Base-by-base conservation (phyloP, 805 yeast species). In the Candida peoriensis region DNA sequence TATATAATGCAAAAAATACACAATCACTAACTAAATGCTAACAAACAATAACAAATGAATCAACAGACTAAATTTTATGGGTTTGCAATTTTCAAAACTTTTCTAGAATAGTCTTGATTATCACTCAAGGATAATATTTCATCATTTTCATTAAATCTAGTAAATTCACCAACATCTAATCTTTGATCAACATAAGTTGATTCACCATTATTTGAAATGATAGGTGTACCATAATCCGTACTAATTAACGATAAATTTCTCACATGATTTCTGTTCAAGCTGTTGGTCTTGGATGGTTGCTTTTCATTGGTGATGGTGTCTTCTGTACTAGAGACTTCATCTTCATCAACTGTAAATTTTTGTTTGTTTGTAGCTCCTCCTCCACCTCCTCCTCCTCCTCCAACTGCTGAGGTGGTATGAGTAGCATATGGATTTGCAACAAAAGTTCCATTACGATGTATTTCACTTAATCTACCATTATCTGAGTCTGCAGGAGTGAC, bases 31-130 rank as follows among this genome's bases (percentile, higher is more conserved):
- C n/a, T n/a, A n/a, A n/a, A n/a, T n/a, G n/a, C n/a, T n/a, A n/a
- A n/a, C n/a, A n/a, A n/a, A n/a, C n/a, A n/a, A n/a, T n/a, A n/a
- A n/a, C n/a, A n/a, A n/a, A n/a, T n/a, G n/a, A n/a, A n/a, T n/a
- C n/a, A n/a, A n/a, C n/a, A n/a, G n/a, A n/a, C 22, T 10, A 20
- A 20, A 10, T 20, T 8, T 47, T 48, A 44, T 2, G 83, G 83
- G 44, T 71, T 70, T 13, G 63, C 56, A 9, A 72, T 68, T 36
- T 63, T 52, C 27, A 70, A 51, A n/a, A 71, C 72, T 43, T 64
- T 64, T 38, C 77, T 56, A 12, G 69, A 60, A 45, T 72, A 72
- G 43, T 72, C 77, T 16, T 62, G 54, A 38, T 70, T 68, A 48
- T 72, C 78, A n/a, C 62, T 64, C 27, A 72, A 46, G 15, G 72